phyloP scores from a whole-genome alignment of 2,329 filamentous ascomycete species.

The Penicillium paneum region DNA sequence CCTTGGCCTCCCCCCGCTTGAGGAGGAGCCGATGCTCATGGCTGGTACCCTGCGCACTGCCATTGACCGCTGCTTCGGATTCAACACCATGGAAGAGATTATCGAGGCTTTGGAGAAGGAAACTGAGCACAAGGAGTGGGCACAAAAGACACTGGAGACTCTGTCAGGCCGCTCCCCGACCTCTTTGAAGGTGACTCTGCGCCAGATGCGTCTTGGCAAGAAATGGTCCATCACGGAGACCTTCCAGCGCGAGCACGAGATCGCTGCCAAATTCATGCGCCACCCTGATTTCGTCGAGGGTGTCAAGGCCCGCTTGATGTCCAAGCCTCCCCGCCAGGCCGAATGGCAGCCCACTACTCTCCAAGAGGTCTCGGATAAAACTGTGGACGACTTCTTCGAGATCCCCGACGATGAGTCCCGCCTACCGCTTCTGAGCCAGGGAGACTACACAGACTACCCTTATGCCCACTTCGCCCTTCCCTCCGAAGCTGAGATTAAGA shows the following conservation, averaged over 20 bases:
- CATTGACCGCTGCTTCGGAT: slow-evolving; percentile 79
- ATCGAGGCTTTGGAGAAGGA: slow-evolving; percentile 61
- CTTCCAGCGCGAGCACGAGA: slow-evolving; percentile 80
- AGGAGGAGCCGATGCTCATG: slow-evolving; percentile 63
- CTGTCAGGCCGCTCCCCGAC: slow-evolving; percentile 79
- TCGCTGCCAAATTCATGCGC: slow-evolving; percentile 84
- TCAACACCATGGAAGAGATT: slow-evolving; percentile 66
- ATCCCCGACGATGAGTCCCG: slow-evolving; percentile 44
- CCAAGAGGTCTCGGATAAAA: slow-evolving; percentile 58
- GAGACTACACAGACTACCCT: slow-evolving; percentile 70
- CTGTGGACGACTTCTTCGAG: slow-evolving; percentile 69
- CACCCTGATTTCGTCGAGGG: slow-evolving; percentile 90
- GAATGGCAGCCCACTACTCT: slow-evolving; percentile 74
- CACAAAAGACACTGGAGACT: slow-evolving; percentile 69
- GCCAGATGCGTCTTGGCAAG: slow-evolving; percentile 73
- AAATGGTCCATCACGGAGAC: slow-evolving; percentile 79
- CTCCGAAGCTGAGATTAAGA: slow-evolving; percentile 57
- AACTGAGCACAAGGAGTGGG: slow-evolving; percentile 66
- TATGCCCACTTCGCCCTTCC: slow-evolving; percentile 68
- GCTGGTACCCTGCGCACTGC: slow-evolving; percentile 69
- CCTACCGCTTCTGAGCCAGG: slow-evolving; percentile 60
- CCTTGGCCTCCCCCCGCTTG: slow-evolving; percentile 67
- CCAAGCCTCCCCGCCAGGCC: slow-evolving; percentile 63
- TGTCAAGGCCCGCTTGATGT: slow-evolving; percentile 75
- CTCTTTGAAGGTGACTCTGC: slow-evolving; percentile 76